These are phyloP conservation scores for Fusarium sp. DNA, from an alignment of 2,329 filamentous ascomycete species.

Conservation along the genomic window DNA sequence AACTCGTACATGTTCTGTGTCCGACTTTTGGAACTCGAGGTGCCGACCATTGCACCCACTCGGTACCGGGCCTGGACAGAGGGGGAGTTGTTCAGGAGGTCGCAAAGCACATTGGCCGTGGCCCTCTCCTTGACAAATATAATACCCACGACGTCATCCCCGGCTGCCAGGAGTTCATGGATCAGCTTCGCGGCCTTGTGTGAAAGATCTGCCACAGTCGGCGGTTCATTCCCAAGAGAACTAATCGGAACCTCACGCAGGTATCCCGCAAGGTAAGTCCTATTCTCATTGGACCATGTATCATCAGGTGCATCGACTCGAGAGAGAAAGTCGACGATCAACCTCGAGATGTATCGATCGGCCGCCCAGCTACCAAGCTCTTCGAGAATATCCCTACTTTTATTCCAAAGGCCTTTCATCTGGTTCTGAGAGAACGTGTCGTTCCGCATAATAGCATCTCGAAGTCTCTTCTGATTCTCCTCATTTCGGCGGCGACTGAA, in stretches of 20 bases:
- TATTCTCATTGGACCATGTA: slow-evolving; percentile 61
- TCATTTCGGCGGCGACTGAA: slow-evolving; percentile 57
- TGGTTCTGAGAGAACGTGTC: slow-evolving; percentile 66
- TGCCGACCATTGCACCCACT: slow-evolving; percentile 67
- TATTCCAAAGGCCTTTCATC: slow-evolving; percentile 64
- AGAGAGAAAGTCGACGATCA: slow-evolving; percentile 51
- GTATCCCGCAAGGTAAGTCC: slow-evolving; percentile 63
- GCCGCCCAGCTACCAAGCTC: slow-evolving; percentile 76
- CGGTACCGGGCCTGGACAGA: slow-evolving; percentile 56
- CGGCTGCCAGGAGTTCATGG: slow-evolving; percentile 56
- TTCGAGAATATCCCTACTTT: slow-evolving; percentile 59
- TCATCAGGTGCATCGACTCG: slow-evolving; percentile 44
- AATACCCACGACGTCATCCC: slow-evolving; percentile 64
- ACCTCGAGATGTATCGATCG: slow-evolving; percentile 70
- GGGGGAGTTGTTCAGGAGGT: slow-evolving; percentile 66
- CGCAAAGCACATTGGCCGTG: slow-evolving; percentile 68
- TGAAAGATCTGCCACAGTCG: slow-evolving; percentile 54
- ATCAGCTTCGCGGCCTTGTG: slow-evolving; percentile 69
- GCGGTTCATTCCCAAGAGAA: slow-evolving; percentile 21
- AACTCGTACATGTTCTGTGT: slow-evolving; percentile 55
- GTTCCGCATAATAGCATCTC: slow-evolving; percentile 51
- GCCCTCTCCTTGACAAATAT: slow-evolving; percentile 74
- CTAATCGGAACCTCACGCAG: slow-evolving; percentile 51
- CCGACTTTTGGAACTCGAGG: slow-evolving; percentile 51
- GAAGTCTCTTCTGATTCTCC: slow-evolving; percentile 52